Evolutionary conservation across 2,329 filamentous ascomycete species (phyloP).

Genomic region (Coniochaeta ligniaria): DNA sequence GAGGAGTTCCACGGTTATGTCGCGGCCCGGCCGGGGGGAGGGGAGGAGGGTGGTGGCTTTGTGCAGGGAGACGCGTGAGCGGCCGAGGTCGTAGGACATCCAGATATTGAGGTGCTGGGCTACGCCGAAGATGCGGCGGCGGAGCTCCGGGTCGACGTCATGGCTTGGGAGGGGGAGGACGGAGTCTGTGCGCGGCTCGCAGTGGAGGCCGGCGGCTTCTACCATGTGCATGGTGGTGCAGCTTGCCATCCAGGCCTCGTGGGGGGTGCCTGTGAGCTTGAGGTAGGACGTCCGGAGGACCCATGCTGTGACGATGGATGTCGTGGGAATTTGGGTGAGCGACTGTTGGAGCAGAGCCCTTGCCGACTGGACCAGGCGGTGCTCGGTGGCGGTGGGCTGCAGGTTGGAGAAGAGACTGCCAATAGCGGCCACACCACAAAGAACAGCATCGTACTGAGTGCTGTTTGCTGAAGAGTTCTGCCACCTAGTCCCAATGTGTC

Average conservation of each 20-base stretch:
- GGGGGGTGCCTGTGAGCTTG: conserved; percentile 43
- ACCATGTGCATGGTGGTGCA: conserved; percentile 51
- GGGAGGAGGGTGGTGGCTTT: conserved; percentile 35
- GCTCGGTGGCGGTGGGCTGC: conserved; percentile 31
- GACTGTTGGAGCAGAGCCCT: conserved; percentile 35
- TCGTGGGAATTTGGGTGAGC: conserved; percentile 21
- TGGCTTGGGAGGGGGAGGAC: conserved; percentile 16
- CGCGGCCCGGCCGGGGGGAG: conserved; percentile 25
- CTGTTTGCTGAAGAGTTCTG: conserved; percentile 16
- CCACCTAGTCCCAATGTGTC: conserved; percentile 25
- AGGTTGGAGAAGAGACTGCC: conserved; percentile 42
- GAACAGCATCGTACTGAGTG: conserved; percentile 35
- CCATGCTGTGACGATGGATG: conserved; percentile 40
- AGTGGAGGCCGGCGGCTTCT: conserved; percentile 43
- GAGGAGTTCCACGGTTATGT: conserved; percentile 40
- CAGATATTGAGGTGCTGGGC: conserved; percentile 52
- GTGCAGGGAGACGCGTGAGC: conserved; percentile 41
- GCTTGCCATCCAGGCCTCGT: conserved; percentile 50
- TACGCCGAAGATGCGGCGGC: conserved; percentile 38
- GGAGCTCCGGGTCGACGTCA: conserved; percentile 27
- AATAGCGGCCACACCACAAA: conserved; percentile 48
- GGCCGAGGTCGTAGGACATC: conserved; percentile 52
- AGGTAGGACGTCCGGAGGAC: conserved; percentile 45
- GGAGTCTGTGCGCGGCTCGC: conserved; percentile 23
- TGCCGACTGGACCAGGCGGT: conserved; percentile 37